phyloP scores from a whole-genome alignment of 2,329 filamentous ascomycete genomes.

The Clonostachys byssicola region DNA sequence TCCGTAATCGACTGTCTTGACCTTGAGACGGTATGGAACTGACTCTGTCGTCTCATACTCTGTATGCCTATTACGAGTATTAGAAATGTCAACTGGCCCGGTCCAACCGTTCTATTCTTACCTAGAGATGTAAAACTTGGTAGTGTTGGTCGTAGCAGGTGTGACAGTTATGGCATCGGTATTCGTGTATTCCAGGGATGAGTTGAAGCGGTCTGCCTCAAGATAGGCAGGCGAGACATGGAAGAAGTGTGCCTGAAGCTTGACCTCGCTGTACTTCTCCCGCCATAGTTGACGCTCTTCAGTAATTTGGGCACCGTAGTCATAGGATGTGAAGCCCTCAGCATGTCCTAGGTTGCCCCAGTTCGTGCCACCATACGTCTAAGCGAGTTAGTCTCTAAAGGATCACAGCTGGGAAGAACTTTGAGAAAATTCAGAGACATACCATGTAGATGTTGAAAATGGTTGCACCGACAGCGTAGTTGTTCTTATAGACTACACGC shows the following conservation, averaged over 20 bases:
- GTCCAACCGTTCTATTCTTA: no score
- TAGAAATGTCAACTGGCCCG: no score
- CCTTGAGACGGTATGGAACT: constrained; percentile 1
- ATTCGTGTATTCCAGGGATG: constrained; percentile 3
- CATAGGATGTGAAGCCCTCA: constrained; percentile 28
- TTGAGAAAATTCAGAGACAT: constrained; percentile 7
- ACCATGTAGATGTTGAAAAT: constrained; percentile 72
- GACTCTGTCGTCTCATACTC: background rate
- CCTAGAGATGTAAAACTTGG: constrained; percentile 4
- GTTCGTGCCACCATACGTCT: constrained; percentile 69
- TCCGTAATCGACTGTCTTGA: constrained; percentile 21
- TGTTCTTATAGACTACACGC: constrained; percentile 71
- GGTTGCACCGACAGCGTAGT: constrained; percentile 56
- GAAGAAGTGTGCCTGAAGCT: constrained; percentile 5
- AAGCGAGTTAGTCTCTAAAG: background rate
- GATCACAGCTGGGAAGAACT: background rate
- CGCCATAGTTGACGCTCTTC: constrained; percentile 22
- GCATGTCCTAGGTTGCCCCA: constrained; percentile 71
- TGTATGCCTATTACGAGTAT: constrained; percentile 1
- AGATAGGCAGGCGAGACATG: constrained; percentile 4
- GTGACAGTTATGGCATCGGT: constrained; percentile 2
- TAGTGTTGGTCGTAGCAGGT: constrained; percentile 3
- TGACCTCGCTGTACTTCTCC: constrained; percentile 5
- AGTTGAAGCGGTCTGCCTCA: constrained; percentile 2
- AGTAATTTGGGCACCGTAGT: constrained; percentile 5